Evolutionary conservation across 1,284 basidiomycete species (phyloP), one percentile per base, ranked within the genome.

Genomic region (Quambalaria eucalypti): DNA sequence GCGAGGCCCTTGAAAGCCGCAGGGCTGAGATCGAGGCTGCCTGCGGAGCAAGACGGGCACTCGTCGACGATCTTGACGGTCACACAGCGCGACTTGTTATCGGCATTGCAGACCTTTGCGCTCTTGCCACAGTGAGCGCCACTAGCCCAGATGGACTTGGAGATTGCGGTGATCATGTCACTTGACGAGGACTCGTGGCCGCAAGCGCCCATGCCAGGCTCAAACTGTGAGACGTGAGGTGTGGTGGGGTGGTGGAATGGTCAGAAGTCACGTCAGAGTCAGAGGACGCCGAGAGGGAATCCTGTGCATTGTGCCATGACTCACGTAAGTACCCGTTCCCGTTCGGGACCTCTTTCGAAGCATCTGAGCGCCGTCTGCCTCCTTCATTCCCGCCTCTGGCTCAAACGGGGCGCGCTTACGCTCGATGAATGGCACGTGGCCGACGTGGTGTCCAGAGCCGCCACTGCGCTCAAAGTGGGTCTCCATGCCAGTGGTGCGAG

Each of bases 11-110:
- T 19, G 55, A 68, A 68, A 21, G 60, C 62, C n/a, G 64, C 66
- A n/a, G 56, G 51, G 25, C 60, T 62, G 23, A 68, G 62, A 42
- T 68, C 66, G 48, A 68, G 55, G 28, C 46, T 51, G 26, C 63
- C 62, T 14, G 10, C 54, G 21, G 28, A 16, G 61, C 66, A 68
- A n/a, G 60, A 59, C 30, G 66, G 66, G 60, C 66, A 68, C 6
- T 61, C 59, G 60, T 66, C 64, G 40, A 56, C 56, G 28, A 62
- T 42, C 16, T 40, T 55, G 28, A 59, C 62, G 26, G 55, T 36
- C 57, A 64, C 60, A 4, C 58, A 62, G 50, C 25, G 16, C 16
- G 42, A 21, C 31, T 8, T 8, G 31, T 66, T 64, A 33, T 59
- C 65, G 52, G 55, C 55, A 28, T 36, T 39, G 48, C 58, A 54